phyloP scores from a whole-genome alignment of 768 basidiomycete genomes.

The Pleurotus tuoliensis region DNA sequence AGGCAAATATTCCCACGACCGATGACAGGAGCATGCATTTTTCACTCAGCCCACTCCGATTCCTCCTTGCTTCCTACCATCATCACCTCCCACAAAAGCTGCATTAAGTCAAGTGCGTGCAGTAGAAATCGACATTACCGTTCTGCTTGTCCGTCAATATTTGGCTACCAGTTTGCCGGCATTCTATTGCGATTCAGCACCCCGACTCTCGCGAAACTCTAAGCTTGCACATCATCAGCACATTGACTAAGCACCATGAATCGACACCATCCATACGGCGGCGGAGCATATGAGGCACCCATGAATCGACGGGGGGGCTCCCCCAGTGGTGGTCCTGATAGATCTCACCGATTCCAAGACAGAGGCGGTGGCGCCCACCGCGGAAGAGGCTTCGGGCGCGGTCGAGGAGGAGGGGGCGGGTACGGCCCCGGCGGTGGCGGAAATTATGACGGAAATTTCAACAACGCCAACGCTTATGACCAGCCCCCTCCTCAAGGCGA shows the following conservation, averaged over 20 bases:
- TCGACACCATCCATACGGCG: constrained; percentile 86
- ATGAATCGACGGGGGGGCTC: constrained; percentile 60
- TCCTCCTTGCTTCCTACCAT: constrained; percentile 30
- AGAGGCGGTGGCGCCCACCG: constrained; percentile 52
- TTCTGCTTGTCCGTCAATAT: not conserved
- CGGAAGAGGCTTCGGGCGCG: constrained; percentile 41
- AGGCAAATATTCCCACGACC: constrained; percentile 19
- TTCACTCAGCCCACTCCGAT: constrained; percentile 13
- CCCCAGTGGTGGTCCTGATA: constrained; percentile 66
- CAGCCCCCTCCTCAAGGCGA: constrained; percentile 62
- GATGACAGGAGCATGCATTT: constrained; percentile 9
- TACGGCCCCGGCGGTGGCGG: constrained; percentile 39
- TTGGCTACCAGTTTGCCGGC: not conserved
- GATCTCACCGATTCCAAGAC: constrained; percentile 57
- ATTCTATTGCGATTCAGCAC: not conserved
- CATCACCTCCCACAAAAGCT: constrained; percentile 21
- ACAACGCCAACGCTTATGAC: constrained; percentile 55
- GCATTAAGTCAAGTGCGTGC: constrained; percentile 10
- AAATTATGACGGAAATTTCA: constrained; percentile 52
- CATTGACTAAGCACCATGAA: constrained; percentile 52
- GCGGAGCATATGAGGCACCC: constrained; percentile 48
- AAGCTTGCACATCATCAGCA: constrained; percentile 7
- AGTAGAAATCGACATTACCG: constrained; percentile 5
- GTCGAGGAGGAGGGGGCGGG: constrained; percentile 49
- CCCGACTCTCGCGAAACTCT: not conserved